Conservation (phyloP, 495 filamentous ascomycete species). For the Annulohypoxylon bovei region DNA sequence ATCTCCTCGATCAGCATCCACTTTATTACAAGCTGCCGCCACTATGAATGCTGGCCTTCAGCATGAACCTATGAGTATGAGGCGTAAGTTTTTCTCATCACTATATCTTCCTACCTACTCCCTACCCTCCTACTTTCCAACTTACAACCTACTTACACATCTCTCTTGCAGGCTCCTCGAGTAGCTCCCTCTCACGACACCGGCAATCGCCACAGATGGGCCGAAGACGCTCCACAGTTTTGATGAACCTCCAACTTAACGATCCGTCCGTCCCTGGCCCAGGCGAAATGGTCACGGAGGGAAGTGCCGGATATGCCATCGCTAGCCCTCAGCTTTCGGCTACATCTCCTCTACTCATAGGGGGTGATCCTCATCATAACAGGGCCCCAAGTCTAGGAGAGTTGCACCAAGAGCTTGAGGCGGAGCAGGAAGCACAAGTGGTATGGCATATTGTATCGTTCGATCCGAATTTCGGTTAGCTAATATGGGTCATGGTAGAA, state of each 20-base stretch:
- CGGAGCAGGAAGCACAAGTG: slow-evolving; percentile 95
- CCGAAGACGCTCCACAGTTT: slow-evolving; percentile 72
- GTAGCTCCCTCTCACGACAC: slow-evolving; percentile 62
- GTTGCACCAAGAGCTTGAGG: slow-evolving; percentile 93
- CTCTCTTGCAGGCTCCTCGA: slow-evolving; percentile 59
- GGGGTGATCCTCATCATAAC: slow-evolving; percentile 68
- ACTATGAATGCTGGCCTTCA: slow-evolving; percentile 77
- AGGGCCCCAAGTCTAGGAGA: slow-evolving; percentile 87
- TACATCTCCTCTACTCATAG: slow-evolving; percentile 66
- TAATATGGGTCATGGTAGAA: slow-evolving; percentile 65
- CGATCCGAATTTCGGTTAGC: background rate
- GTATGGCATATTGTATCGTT: slow-evolving; percentile 54
- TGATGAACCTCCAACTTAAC: slow-evolving; percentile 78
- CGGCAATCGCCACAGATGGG: slow-evolving; percentile 65
- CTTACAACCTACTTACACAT: slow-evolving; percentile 23
- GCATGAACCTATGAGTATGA: slow-evolving; percentile 63
- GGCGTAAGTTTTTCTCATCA: slow-evolving; percentile 53
- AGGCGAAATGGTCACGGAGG: slow-evolving; percentile 68
- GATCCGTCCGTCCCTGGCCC: slow-evolving; percentile 69
- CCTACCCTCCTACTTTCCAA: background rate
- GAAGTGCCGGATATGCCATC: slow-evolving; percentile 55
- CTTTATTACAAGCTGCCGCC: slow-evolving; percentile 73
- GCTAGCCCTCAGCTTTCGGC: slow-evolving; percentile 67
- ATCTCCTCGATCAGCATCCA: slow-evolving; percentile 67
- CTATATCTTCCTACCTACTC: background rate